Conservation (phyloP, 768 basidiomycete species). For the Boletus eberwhitei region DNA sequence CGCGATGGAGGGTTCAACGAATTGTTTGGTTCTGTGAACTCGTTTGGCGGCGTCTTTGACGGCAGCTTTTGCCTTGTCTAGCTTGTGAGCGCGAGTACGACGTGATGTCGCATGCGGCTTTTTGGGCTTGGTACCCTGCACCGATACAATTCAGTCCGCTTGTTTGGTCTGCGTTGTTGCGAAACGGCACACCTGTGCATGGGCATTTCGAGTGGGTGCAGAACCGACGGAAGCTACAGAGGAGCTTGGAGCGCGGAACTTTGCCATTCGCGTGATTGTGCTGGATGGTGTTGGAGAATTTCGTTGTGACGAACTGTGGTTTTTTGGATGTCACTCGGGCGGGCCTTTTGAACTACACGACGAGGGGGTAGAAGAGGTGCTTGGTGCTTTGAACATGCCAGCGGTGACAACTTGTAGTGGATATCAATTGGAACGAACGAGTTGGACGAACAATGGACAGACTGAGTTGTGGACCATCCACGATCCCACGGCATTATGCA, state of each 20-base stretch:
- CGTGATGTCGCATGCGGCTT: conserved; percentile 5
- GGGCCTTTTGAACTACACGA: conserved; percentile 19
- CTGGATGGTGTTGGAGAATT: not conserved
- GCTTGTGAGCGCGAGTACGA: conserved; percentile 9
- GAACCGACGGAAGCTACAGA: conserved; percentile 10
- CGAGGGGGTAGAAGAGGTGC: not conserved
- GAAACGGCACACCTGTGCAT: conserved; percentile 7
- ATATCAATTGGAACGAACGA: not conserved
- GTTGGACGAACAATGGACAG: conserved; percentile 22
- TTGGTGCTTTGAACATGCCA: conserved; percentile 16
- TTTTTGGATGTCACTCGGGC: not conserved
- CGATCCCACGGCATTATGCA: conserved; percentile 16
- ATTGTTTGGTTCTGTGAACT: conserved; percentile 1
- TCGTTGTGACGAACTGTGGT: not conserved
- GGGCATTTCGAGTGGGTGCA: not conserved
- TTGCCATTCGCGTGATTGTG: conserved; percentile 10
- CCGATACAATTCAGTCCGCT: not conserved
- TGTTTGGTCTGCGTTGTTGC: not conserved
- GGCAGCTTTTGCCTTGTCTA: conserved; percentile 16
- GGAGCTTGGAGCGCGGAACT: conserved; percentile 18
- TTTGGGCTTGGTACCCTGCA: conserved; percentile 2
- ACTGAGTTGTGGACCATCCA: conserved; percentile 2
- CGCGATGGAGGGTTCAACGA: conserved; percentile 32
- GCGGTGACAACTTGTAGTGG: conserved; percentile 2
- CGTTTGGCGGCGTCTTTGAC: conserved; percentile 20